phyloP scores from a whole-genome alignment of 495 filamentous ascomycete species.

The Staphylotrichum tortipilum region DNA sequence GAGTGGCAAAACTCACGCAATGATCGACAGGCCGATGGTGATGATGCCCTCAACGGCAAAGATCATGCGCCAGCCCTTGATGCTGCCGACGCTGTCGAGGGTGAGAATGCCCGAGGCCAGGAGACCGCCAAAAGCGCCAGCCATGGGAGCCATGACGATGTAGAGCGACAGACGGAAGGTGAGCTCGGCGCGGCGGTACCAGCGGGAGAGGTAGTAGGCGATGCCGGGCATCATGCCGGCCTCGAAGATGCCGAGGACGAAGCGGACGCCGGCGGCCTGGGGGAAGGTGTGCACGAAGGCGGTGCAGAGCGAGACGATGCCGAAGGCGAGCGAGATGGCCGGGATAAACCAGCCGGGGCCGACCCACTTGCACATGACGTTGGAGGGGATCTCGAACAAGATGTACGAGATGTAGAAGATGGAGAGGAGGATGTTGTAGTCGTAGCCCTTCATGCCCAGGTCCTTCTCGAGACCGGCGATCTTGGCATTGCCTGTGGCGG shows the following conservation, averaged over 20 bases:
- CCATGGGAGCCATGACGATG: conserved; percentile 62
- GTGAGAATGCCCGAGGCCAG: conserved; percentile 53
- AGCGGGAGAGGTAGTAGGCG: conserved; percentile 61
- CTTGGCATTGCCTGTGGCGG: conserved; percentile 38
- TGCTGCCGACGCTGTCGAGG: conserved; percentile 40
- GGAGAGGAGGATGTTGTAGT: conserved; percentile 60
- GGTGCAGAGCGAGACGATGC: conserved; percentile 31
- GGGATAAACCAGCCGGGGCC: conserved; percentile 62
- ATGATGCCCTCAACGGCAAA: conserved; percentile 59
- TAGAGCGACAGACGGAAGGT: conserved; percentile 64
- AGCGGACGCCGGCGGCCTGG: conserved; percentile 38
- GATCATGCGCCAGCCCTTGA: conserved; percentile 57
- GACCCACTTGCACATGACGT: conserved; percentile 54
- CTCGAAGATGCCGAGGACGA: conserved; percentile 56
- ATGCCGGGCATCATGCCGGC: conserved; percentile 67
- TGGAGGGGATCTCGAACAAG: conserved; percentile 58
- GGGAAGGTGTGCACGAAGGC: conserved; percentile 33
- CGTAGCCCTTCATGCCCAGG: conserved; percentile 52
- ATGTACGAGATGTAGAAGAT: conserved; percentile 64
- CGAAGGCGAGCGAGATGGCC: conserved; percentile 38
- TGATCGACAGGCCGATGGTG: conserved; percentile 45
- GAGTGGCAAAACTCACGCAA: conserved; percentile 16
- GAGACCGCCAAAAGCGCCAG: conserved; percentile 63
- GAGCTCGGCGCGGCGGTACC: conserved; percentile 61
- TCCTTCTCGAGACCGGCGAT: conserved; percentile 55